Base-by-base conservation (phyloP, 164 flowering plant genomes). In the Dillenia suffruticosa region DNA sequence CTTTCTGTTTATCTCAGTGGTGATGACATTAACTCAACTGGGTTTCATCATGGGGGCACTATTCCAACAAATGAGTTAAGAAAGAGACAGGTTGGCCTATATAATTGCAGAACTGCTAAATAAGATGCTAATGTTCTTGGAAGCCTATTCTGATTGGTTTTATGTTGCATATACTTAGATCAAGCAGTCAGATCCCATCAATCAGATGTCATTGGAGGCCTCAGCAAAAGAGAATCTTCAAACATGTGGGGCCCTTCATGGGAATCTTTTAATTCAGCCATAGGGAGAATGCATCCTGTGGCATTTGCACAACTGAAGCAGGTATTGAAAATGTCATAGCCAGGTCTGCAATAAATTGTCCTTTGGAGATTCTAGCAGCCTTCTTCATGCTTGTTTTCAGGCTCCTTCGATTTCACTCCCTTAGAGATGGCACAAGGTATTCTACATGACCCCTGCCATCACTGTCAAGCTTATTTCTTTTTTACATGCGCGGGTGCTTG, bases 231-330 rank as follows among this genome's bases (percentile, higher is more conserved):
- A 89, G 22, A 91, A 91, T 70, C n/a, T 94, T 76, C 91, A 85
- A 74, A 82, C 82, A 2, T 94, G 97, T 77, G 86, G 95, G 57
- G 63, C 81, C 19, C 82, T 94, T 74, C 97, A 94, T 78, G 97
- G 99, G 96, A 91, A 45, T 65, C 96, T 53, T 95, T 92, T 58
- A 83, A 88, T 78, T 61, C 79, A 13, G 90, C 89, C 54, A 83
- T 95, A 16, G 63, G 84, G 57, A 81, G 81, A 73, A 86, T 94
- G 83, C 88, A 91, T 78, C 94, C 96, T n/a, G 19, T 89, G 9
- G 84, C 85, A 51, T 67, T 89, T 46, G 79, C 86, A 49, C 99
- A 95, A 75, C 57, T 89, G 66, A 87, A 89, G 66, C 82, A 85
- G 54, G 99, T 96, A 49, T 68, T 94, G 68, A 84, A 94, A 70